These are phyloP conservation scores for Apiospora sp. DNA, from an alignment of 2,329 filamentous ascomycete genomes.

Conservation along the genomic window DNA sequence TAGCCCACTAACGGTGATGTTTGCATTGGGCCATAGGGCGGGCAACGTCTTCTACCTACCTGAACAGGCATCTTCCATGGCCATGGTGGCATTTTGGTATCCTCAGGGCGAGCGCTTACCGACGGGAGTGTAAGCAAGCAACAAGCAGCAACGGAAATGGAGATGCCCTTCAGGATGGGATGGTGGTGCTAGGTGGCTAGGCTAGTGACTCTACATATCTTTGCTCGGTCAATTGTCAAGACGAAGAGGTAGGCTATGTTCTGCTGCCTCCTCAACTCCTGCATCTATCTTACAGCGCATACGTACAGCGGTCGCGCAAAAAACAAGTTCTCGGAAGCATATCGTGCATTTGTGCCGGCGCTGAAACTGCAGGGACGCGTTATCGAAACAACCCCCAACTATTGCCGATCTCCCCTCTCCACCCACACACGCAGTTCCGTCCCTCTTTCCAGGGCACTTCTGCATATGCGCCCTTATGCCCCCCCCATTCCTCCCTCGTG, in stretches of 20 bases:
- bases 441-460: not conserved
- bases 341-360: not conserved
- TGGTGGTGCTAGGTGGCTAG: no score
- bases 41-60: not conserved
- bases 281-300: not conserved
- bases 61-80: no score
- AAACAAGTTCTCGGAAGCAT: not conserved
- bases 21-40: not conserved
- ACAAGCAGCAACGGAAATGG: not conserved
- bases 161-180: not conserved
- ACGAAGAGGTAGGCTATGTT: not conserved
- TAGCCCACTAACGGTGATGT: not conserved
- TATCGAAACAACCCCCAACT: slow-evolving; percentile 18
- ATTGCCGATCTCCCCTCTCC: not conserved
- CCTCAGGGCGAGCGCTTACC: not conserved
- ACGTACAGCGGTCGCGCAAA: not conserved
- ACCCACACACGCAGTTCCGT: not conserved
- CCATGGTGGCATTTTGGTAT: no score
- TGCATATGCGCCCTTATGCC: not conserved
- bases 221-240: no score
- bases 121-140: not conserved
- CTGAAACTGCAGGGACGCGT: slow-evolving; percentile 16
- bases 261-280: not conserved
- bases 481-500: not conserved
- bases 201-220: no score